These are phyloP conservation scores for Thalassiosira mediterranea DNA, from an alignment of 352 stramenopile species.

Conservation along the genomic window DNA sequence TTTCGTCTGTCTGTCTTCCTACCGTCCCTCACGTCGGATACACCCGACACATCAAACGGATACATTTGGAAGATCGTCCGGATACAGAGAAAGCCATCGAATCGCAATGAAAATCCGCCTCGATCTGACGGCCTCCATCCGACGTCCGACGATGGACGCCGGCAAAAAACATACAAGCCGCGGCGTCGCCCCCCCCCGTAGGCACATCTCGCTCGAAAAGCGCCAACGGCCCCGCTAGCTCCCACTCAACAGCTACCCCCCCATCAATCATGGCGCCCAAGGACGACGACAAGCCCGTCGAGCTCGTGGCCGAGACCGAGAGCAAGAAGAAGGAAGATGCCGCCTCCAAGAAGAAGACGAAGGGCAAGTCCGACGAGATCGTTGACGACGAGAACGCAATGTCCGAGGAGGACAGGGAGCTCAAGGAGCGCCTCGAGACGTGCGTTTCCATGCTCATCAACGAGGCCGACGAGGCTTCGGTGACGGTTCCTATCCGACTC, in stretches of 20 bases:
- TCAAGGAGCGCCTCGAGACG: conserved; percentile 83
- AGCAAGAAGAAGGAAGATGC: conserved; percentile 61
- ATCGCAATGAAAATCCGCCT: too few relatives aligned
- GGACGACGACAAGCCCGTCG: conserved; percentile 52
- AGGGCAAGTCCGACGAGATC: conserved; percentile 42
- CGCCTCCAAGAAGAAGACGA: conserved; percentile 6
- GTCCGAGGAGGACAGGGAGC: conserved; percentile 78
- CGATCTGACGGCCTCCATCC: too few relatives aligned
- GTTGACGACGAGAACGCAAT: conserved; percentile 53
- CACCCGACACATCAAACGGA: too few relatives aligned
- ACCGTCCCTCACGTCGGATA: too few relatives aligned
- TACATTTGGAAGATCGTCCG: too few relatives aligned
- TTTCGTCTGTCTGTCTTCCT: too few relatives aligned
- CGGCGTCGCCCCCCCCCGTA: too few relatives aligned
- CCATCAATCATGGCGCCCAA: conserved; percentile 38
- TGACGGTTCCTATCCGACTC: conserved; percentile 71
- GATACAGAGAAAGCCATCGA: too few relatives aligned
- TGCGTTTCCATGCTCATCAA: conserved; percentile 81
- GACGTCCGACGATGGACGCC: too few relatives aligned
- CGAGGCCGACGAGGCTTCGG: conserved; percentile 61
- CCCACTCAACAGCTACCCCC: not conserved
- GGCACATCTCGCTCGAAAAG: too few relatives aligned
- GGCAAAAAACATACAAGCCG: too few relatives aligned
- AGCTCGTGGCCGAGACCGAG: conserved; percentile 45
- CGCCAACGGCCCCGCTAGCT: not conserved